These are phyloP conservation scores for Solanum hybrid DNA, from an alignment of 305 asterid species.

Conservation along the genomic window DNA sequence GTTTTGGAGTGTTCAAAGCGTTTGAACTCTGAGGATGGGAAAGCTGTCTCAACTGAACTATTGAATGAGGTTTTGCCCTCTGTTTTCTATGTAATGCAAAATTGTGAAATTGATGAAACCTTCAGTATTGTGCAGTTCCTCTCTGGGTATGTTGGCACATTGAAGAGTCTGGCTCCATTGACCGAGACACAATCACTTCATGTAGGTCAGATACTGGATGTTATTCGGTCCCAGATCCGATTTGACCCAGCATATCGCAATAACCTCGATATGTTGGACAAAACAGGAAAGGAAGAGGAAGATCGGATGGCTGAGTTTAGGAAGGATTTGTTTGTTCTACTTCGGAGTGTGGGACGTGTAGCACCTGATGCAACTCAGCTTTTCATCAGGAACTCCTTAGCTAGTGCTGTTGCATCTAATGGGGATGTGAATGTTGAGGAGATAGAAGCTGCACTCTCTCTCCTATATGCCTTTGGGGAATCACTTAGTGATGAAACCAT, in stretches of 20 bases:
- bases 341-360: slow-evolving; percentile 75
- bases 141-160: slow-evolving; percentile 72
- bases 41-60: slow-evolving; percentile 42
- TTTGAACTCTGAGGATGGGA: slow-evolving; percentile 46
- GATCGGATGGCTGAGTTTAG: slow-evolving; percentile 87
- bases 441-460: slow-evolving; percentile 91
- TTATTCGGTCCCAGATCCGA: slow-evolving; percentile 50
- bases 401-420: slow-evolving; percentile 47
- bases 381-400: slow-evolving; percentile 72
- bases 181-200: slow-evolving; percentile 67
- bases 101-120: slow-evolving; percentile 53
- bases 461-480: slow-evolving; percentile 84
- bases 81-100: slow-evolving; percentile 55
- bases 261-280: slow-evolving; percentile 58
- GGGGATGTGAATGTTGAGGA: slow-evolving; percentile 75
- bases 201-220: slow-evolving; percentile 74
- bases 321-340: slow-evolving; percentile 68
- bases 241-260: slow-evolving; percentile 65
- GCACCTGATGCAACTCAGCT: slow-evolving; percentile 79
- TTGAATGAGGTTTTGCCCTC: slow-evolving; percentile 78
- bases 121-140: slow-evolving; percentile 79
- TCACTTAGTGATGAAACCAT: slow-evolving; percentile 61
- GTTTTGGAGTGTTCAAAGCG: slow-evolving; percentile 67
- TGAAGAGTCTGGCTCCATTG: slow-evolving; percentile 59
- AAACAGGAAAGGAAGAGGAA: slow-evolving; percentile 83